phyloP scores from a whole-genome alignment of 352 stramenopile species.

The Globisporangium paddicum region DNA sequence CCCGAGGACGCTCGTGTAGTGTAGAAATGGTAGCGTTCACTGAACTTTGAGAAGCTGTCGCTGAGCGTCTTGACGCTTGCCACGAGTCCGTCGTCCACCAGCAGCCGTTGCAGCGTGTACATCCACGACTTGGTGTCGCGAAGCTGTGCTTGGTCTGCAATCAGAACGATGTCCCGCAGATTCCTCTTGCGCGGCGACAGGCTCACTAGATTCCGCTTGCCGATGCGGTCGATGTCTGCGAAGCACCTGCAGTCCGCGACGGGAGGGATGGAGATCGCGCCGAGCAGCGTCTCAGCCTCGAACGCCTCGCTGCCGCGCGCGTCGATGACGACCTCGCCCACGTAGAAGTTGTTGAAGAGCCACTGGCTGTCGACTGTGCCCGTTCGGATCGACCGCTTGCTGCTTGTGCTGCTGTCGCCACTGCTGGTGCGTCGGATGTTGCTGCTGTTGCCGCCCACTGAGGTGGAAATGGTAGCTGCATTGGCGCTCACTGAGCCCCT shows the following conservation, averaged over 20 bases:
- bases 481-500: neutral
- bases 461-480: neutral
- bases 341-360: constrained; percentile 75
- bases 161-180: constrained; percentile 50
- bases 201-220: constrained; percentile 15
- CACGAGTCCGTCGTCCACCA: constrained; percentile 41
- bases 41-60: constrained; percentile 38
- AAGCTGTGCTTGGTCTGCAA: constrained; percentile 30
- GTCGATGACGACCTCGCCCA: constrained; percentile 63
- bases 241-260: constrained; percentile 10
- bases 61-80: constrained; percentile 38
- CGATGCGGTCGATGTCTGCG: constrained; percentile 17
- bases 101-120: constrained; percentile 28
- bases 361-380: constrained; percentile 46
- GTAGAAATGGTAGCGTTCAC: constrained; percentile 63
- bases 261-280: constrained; percentile 47
- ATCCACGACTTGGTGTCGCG: constrained; percentile 30
- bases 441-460: neutral
- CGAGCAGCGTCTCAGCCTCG: constrained; percentile 35
- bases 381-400: constrained; percentile 12
- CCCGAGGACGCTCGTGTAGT: constrained; percentile 22
- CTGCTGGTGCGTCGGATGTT: constrained; percentile 1
- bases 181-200: constrained; percentile 29
- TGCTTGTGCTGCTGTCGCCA: neutral
- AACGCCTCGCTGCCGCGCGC: constrained; percentile 27